These are phyloP conservation scores for Plasmodium coatneyi DNA, from an alignment of 169 alveolate species.

Conservation along the genomic window DNA sequence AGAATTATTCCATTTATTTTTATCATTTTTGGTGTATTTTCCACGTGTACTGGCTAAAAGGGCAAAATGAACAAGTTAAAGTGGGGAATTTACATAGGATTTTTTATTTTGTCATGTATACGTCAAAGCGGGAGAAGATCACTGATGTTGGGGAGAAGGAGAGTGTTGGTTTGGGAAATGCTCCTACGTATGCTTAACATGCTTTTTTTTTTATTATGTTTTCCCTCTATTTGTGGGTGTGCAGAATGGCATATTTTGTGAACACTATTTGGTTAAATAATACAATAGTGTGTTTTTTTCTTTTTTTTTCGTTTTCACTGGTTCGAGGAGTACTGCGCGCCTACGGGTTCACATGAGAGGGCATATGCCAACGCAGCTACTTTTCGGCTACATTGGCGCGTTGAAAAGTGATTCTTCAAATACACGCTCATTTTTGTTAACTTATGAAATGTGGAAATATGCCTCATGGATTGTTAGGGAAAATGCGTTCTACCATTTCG, in stretches of 20 bases:
- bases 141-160: not conserved
- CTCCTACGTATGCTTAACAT: not conserved
- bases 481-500: not conserved
- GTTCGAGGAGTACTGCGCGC: not conserved
- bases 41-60: not conserved
- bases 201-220: not conserved
- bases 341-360: not conserved
- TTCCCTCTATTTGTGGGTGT: not conserved
- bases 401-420: not conserved
- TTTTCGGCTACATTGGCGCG: not conserved
- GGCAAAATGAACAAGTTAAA: not conserved
- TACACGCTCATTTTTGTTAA: not conserved
- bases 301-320: not conserved
- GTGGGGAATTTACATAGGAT: not conserved
- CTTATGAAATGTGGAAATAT: not conserved
- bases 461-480: not conserved
- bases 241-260: not conserved
- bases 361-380: not conserved
- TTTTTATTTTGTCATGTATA: not conserved
- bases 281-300: not conserved
- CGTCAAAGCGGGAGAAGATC: not conserved
- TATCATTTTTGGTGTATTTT: constrained; percentile 44
- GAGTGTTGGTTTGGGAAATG: not conserved
- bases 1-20: constrained; percentile 29
- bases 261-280: not conserved